Evolutionary conservation across 1,284 basidiomycete species (phyloP).

Genomic region (Ustilago xerochloae): DNA sequence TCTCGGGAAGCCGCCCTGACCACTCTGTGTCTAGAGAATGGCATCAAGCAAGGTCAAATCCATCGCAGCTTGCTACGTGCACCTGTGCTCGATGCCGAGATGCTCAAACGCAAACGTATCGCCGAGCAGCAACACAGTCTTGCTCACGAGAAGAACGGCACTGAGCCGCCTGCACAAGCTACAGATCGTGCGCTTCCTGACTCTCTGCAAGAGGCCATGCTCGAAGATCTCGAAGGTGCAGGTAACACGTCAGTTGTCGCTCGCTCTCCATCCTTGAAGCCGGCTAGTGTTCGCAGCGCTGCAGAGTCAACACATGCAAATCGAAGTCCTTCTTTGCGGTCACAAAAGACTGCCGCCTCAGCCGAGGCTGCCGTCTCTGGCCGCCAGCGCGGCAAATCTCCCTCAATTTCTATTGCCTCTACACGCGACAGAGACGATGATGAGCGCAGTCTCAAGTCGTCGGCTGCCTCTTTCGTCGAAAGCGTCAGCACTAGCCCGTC

Average conservation of each 20-base stretch:
- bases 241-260: conserved; percentile 16
- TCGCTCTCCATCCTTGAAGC: conserved; percentile 31
- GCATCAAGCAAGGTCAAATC: conserved; percentile 55
- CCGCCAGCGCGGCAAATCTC: conserved; percentile 30
- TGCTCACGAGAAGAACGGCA: conserved; percentile 25
- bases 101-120: conserved; percentile 39
- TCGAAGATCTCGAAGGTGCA: conserved; percentile 53
- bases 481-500: conserved; percentile 32
- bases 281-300: conserved; percentile 24
- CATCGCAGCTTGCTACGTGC: conserved; percentile 47
- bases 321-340: conserved; percentile 30
- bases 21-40: conserved; percentile 45
- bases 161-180: conserved; percentile 15
- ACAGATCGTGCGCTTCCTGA: conserved; percentile 43
- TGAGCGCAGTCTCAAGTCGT: conserved; percentile 31
- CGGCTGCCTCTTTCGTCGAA: conserved; percentile 20
- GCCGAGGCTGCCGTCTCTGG: conserved; percentile 11
- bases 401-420: conserved; percentile 33
- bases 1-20: conserved; percentile 47
- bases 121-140: conserved; percentile 39
- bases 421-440: conserved; percentile 24
- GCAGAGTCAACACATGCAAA: background rate
- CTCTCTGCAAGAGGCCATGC: conserved; percentile 63
- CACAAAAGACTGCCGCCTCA: conserved; percentile 24
- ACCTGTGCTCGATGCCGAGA: conserved; percentile 46